Evolutionary conservation across 257 asterid genomes (phyloP), one percentile per base, ranked within the genome.

Genomic region (Buddleja alternifolia): DNA sequence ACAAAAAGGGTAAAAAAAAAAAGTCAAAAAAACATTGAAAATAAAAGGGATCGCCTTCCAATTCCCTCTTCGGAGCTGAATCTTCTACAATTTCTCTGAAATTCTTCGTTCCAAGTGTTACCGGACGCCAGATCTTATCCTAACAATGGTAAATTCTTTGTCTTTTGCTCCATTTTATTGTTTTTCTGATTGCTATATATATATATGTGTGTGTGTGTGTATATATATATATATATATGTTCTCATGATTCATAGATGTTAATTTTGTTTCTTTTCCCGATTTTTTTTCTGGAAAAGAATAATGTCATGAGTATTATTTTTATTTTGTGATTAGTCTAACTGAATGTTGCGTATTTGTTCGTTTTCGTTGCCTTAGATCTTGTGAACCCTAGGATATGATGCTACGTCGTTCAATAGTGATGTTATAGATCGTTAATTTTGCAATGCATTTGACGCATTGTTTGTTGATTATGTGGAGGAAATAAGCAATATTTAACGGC

Each of bases 71-170:
- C 67, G 60, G 67, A 72, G 67, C 60, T 72, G 42, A 55, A 54
- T 41, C 44, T 7, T 32, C 60, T n/a, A n/a, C 12, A 51, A 14
- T 44, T 72, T 21, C 40, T 1, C 47, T 40, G 25, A 53, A 46
- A 23, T 10, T 2, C 40, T 34, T 36, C 32, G 72, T n/a, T 72
- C 60, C 16, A 12, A 63, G 71, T 11, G 63, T 29, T 54, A 53
- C 36, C 60, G 76, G 66, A 45, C 45, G 32, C 14, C 77, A 73
- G 69, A 73, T 73, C 77, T 66, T 69, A 23, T 42, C 23, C n/a
- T 48, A 65, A 7, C 68, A 47, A 73, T 73, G 77, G 77, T 73
- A 73, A 54, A 19, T 7, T 19, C 11, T 2, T 36, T 53, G 0
- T 1, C 15, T 63, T 9, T 24, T 24, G 11, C 7, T 44, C 20